phyloP scores from a whole-genome alignment of 2,329 filamentous ascomycete species.

The Fusarium sp. region DNA sequence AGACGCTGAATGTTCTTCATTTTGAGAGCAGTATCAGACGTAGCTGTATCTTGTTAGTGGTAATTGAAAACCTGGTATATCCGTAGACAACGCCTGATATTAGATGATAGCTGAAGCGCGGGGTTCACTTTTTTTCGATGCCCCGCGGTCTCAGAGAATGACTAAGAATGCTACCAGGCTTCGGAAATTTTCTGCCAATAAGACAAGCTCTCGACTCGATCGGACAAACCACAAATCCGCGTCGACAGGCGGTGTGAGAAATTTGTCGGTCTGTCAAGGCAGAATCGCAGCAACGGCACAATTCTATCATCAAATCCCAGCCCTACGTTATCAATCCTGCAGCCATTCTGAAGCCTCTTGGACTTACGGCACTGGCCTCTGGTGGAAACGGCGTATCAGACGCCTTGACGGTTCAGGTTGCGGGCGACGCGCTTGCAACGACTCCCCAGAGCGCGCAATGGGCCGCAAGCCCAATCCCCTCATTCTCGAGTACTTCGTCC shows the following conservation, averaged over 20 bases:
- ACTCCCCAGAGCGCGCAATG: conserved; percentile 61
- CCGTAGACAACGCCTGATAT: neutral
- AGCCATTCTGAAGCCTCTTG: conserved; percentile 14
- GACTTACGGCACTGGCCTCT: conserved; percentile 21
- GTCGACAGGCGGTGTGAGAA: conserved; percentile 52
- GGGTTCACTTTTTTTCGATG: conserved; percentile 20
- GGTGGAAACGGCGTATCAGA: conserved; percentile 30
- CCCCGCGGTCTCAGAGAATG: conserved; percentile 12
- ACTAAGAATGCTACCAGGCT: neutral
- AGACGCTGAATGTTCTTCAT: conserved; percentile 47
- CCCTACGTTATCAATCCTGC: conserved; percentile 20
- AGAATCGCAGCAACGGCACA: conserved; percentile 48
- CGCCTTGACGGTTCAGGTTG: conserved; percentile 37
- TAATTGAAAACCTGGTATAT: conserved; percentile 3
- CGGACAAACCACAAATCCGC: conserved; percentile 41
- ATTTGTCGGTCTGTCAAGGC: conserved; percentile 55
- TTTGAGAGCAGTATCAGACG: neutral
- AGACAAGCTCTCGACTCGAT: neutral
- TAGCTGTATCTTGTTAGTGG: neutral
- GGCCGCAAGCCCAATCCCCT: conserved; percentile 85
- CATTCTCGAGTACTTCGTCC: conserved; percentile 88
- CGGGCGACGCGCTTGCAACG: conserved; percentile 42
- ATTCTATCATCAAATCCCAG: conserved; percentile 40
- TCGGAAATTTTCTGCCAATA: conserved; percentile 29
- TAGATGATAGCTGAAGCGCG: conserved; percentile 14